Conservation (phyloP, 2,329 filamentous ascomycete genomes). For the Fusarium sp. region DNA sequence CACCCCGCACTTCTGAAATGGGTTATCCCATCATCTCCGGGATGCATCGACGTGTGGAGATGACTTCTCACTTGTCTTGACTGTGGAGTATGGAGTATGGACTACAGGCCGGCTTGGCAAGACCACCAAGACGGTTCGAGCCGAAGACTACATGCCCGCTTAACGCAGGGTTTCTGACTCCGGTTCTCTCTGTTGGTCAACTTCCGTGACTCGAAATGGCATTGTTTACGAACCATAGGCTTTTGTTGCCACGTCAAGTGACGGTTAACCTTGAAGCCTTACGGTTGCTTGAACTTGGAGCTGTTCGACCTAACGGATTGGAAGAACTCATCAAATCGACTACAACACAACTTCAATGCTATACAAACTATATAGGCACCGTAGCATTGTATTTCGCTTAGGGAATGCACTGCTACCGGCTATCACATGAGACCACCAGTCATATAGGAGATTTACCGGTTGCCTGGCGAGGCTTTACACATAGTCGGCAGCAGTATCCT, state of each 20-base stretch:
- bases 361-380: not conserved
- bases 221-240: not conserved
- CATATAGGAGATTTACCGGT: slow-evolving; percentile 16
- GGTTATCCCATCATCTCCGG: slow-evolving; percentile 22
- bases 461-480: slow-evolving; percentile 6
- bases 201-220: slow-evolving; percentile 22
- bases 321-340: not conserved
- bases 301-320: not conserved
- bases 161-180: slow-evolving; percentile 11
- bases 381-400: not conserved
- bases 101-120: slow-evolving; percentile 29
- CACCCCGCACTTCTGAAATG: slow-evolving; percentile 37
- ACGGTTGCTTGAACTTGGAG: not conserved
- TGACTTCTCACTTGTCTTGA: slow-evolving; percentile 12
- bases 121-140: slow-evolving; percentile 38
- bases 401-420: not conserved
- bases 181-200: slow-evolving; percentile 1
- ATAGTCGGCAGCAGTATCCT: slow-evolving; percentile 12
- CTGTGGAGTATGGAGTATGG: slow-evolving; percentile 21
- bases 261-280: not conserved
- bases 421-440: slow-evolving; percentile 36
- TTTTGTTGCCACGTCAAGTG: not conserved
- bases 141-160: slow-evolving; percentile 30
- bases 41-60: slow-evolving; percentile 26
- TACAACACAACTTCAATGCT: not conserved